Evolutionary conservation across 1,284 basidiomycete genomes (phyloP).

Genomic region (Phellinidium pouzarii): DNA sequence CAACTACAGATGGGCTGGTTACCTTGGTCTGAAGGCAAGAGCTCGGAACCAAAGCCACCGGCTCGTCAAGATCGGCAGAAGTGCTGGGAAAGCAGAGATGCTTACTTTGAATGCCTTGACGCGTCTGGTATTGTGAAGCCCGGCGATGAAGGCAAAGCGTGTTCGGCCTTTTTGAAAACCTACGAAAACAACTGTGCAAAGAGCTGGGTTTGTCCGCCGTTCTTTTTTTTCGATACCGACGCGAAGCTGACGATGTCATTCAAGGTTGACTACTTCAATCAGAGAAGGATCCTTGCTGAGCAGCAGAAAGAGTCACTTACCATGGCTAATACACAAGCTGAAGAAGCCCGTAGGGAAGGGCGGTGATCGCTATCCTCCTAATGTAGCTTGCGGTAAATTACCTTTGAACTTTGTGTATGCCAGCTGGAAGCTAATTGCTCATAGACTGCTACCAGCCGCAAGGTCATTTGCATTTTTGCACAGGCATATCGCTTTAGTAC

Average conservation of each 20-base stretch:
- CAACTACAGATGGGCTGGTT: conserved; percentile 15
- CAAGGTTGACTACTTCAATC: conserved; percentile 82
- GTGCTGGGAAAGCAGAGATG: conserved; percentile 75
- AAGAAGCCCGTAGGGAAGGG: conserved; percentile 32
- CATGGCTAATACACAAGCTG: conserved; percentile 46
- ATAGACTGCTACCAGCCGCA: too few relatives aligned
- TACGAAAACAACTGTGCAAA: conserved; percentile 70
- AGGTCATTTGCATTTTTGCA: too few relatives aligned
- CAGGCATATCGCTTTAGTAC: too few relatives aligned
- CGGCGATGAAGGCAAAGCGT: conserved; percentile 56
- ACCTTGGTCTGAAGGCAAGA: conserved; percentile 5
- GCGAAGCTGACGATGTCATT: background rate
- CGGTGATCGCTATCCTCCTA: background rate
- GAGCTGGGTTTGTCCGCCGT: conserved; percentile 59
- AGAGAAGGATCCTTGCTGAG: conserved; percentile 66
- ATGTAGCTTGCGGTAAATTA: background rate
- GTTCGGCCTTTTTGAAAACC: conserved; percentile 40
- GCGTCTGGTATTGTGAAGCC: conserved; percentile 54
- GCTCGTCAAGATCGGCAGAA: conserved; percentile 49
- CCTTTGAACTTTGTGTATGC: too few relatives aligned
- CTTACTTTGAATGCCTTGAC: conserved; percentile 74
- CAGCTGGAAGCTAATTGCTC: too few relatives aligned
- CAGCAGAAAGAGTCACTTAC: conserved; percentile 62
- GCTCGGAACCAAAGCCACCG: conserved; percentile 13
- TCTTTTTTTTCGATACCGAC: conserved; percentile 1